Percentiles rank a stretch among this genome's conserved stretches.
phyloP scores from a whole-genome alignment of 495 filamentous ascomycete genomes.

The Lophium mytilinum region DNA sequence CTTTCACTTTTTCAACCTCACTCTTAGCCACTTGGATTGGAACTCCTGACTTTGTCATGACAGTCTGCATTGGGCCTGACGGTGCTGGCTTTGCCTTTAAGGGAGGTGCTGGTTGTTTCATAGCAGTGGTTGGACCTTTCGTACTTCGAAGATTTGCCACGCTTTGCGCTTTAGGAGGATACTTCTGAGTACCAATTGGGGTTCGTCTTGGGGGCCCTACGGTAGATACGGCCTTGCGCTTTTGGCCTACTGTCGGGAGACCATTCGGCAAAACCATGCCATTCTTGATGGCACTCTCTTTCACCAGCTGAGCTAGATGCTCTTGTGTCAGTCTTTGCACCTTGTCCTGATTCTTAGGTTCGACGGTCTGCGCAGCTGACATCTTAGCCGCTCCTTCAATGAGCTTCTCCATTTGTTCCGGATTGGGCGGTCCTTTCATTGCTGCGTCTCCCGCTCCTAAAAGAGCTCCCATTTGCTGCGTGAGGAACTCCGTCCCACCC shows the following conservation, averaged over 20 bases:
- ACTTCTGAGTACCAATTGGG: neutral
- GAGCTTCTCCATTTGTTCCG: constrained; percentile 20
- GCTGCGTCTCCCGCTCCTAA: constrained; percentile 8
- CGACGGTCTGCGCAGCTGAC: constrained; percentile 6
- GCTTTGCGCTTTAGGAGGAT: constrained; percentile 14
- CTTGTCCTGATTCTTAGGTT: constrained; percentile 6
- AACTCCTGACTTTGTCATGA: constrained; percentile 21
- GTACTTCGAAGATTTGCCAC: neutral
- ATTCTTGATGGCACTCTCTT: constrained; percentile 23
- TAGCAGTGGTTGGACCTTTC: neutral
- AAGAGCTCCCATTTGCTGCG: constrained; percentile 16
- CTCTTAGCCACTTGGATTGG: constrained; percentile 19
- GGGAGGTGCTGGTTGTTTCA: constrained; percentile 1
- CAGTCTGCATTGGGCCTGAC: constrained; percentile 5
- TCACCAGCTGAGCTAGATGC: constrained; percentile 21
- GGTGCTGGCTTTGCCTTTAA: neutral
- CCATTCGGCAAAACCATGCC: constrained; percentile 17
- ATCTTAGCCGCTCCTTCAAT: constrained; percentile 19
- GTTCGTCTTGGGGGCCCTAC: constrained; percentile 3
- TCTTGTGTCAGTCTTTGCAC: constrained; percentile 22
- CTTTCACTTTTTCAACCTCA: constrained; percentile 20
- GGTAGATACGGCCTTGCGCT: constrained; percentile 8
- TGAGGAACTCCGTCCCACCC: constrained; percentile 17
- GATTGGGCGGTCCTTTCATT: constrained; percentile 18
- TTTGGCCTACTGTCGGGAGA: neutral